These are phyloP conservation scores for Acacia melanoxylon DNA, from an alignment of 306 rosid species.

Conservation along the genomic window DNA sequence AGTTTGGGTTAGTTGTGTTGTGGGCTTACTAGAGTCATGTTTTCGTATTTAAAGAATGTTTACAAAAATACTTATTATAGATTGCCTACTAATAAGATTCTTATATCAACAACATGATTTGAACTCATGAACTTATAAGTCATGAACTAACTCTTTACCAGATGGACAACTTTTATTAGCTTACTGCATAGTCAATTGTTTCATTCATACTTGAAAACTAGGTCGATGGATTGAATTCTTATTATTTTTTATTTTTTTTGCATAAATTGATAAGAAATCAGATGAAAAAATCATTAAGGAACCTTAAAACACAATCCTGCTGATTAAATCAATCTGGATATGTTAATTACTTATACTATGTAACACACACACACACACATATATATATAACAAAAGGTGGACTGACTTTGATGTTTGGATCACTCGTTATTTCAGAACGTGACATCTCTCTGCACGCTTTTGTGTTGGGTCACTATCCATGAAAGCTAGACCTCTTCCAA, in stretches of 20 bases:
- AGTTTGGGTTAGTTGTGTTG: too few species aligned
- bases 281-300: not conserved
- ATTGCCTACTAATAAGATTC: too few species aligned
- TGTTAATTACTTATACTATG: not conserved
- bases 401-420: not conserved
- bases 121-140: too few species aligned
- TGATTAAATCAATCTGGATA: not conserved
- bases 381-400: not conserved
- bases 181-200: not conserved
- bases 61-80: too few species aligned
- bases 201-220: not conserved
- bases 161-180: too few species aligned
- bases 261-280: not conserved
- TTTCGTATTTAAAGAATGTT: too few species aligned
- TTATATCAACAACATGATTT: too few species aligned
- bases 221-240: not conserved
- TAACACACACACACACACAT: not conserved
- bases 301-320: not conserved
- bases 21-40: too few species aligned
- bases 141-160: too few species aligned
- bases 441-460: not conserved
- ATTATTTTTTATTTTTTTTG: not conserved
- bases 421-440: not conserved
- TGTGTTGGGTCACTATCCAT: not conserved
- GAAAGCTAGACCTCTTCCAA: not conserved